Percentiles rank a stretch among this genome's conserved stretches.
These are phyloP conservation scores for Hymenoscyphus occultus DNA, from an alignment of 2,329 filamentous ascomycete species.

Conservation along the genomic window DNA sequence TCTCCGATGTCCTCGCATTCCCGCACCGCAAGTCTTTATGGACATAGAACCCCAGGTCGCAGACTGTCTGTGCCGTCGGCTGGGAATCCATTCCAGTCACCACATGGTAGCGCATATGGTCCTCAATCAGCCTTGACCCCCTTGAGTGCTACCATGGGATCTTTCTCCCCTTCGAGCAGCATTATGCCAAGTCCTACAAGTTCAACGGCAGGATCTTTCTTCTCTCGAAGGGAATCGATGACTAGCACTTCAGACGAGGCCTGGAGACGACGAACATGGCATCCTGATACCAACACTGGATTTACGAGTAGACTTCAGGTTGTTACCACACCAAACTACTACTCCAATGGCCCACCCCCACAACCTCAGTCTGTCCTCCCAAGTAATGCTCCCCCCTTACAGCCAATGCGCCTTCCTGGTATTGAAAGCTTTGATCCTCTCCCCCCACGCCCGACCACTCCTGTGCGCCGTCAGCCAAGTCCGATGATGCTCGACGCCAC, in stretches of 20 bases:
- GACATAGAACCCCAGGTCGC: slow-evolving; percentile 64
- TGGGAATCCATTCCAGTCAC: slow-evolving; percentile 69
- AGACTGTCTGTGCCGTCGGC: slow-evolving; percentile 80
- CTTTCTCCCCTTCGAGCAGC: slow-evolving; percentile 56
- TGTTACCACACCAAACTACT: slow-evolving; percentile 66
- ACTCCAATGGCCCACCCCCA: slow-evolving; percentile 39
- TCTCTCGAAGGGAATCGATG: slow-evolving; percentile 63
- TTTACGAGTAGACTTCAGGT: slow-evolving; percentile 67
- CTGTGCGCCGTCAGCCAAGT: slow-evolving; percentile 63
- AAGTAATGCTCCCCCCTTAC: slow-evolving; percentile 47
- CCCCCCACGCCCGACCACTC: slow-evolving; percentile 60
- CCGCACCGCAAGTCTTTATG: slow-evolving; percentile 70
- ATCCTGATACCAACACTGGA: slow-evolving; percentile 68
- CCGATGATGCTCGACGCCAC: slow-evolving; percentile 71
- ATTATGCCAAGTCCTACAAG: slow-evolving; percentile 66
- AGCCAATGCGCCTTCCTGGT: slow-evolving; percentile 70
- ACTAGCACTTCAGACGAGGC: slow-evolving; percentile 66
- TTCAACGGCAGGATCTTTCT: slow-evolving; percentile 52
- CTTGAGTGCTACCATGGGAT: slow-evolving; percentile 51
- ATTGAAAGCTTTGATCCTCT: slow-evolving; percentile 89
- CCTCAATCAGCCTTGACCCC: slow-evolving; percentile 52
- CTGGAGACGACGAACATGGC: slow-evolving; percentile 85
- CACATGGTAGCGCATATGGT: slow-evolving; percentile 54
- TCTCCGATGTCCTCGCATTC: slow-evolving; percentile 72
- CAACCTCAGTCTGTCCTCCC: slow-evolving; percentile 28